These are phyloP conservation scores for Drechslerella stenobrocha DNA, from an alignment of 2,329 filamentous ascomycete species.

Conservation along the genomic window DNA sequence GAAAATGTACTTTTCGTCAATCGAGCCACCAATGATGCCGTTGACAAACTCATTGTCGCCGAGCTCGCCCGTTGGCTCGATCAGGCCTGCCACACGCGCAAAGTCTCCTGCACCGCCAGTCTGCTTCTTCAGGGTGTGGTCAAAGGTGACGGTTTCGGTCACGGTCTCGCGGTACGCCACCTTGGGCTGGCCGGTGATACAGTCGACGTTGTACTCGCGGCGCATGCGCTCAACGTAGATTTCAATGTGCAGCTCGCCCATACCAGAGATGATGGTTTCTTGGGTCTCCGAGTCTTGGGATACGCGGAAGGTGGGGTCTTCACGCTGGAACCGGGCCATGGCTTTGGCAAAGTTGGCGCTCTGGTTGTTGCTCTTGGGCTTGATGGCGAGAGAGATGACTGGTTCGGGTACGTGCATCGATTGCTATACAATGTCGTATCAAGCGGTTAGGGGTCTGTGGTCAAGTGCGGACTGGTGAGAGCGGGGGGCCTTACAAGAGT, in stretches of 20 bases:
- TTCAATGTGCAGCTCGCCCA: constrained; percentile 95
- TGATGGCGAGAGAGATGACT: constrained; percentile 97
- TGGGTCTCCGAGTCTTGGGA: constrained; percentile 88
- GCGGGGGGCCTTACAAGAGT: constrained; percentile 65
- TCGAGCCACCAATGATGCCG: constrained; percentile 83
- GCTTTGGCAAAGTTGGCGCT: constrained; percentile 95
- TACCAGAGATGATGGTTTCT: constrained; percentile 96
- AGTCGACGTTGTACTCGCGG: constrained; percentile 95
- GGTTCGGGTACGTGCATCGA: constrained; percentile 98
- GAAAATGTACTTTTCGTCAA: constrained; percentile 92
- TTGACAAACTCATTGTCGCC: constrained; percentile 81
- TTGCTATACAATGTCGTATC: constrained; percentile 57
- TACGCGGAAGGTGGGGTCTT: constrained; percentile 96
- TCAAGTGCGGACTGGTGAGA: constrained; percentile 40
- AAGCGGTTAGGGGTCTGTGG: constrained; percentile 3
- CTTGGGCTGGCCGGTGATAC: constrained; percentile 91
- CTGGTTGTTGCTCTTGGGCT: constrained; percentile 90
- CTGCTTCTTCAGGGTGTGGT: constrained; percentile 93
- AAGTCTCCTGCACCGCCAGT: constrained; percentile 94
- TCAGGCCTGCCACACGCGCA: constrained; percentile 84
- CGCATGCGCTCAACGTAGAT: constrained; percentile 97
- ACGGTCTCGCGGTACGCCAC: constrained; percentile 97
- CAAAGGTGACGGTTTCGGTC: constrained; percentile 75
- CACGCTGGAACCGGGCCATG: constrained; percentile 97
- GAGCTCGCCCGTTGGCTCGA: constrained; percentile 78